Conservation (phyloP, 1,284 basidiomycete genomes). For the Cystobasidiaceae sp. region DNA sequence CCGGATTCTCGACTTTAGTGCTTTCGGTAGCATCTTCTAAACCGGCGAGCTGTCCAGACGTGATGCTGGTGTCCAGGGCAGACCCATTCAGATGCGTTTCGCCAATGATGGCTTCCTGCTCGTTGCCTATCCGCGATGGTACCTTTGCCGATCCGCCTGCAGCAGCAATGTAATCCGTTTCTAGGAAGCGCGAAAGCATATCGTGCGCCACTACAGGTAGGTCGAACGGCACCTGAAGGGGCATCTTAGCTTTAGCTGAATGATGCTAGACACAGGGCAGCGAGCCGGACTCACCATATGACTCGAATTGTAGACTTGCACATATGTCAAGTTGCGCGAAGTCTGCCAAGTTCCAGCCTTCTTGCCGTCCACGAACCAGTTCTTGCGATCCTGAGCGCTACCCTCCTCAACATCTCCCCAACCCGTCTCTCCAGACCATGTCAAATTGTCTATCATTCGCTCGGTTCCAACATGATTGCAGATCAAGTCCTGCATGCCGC, state of each 20-base stretch:
- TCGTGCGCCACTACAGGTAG: conserved; percentile 83
- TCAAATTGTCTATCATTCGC: conserved; percentile 71
- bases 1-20: conserved; percentile 59
- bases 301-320: conserved; percentile 74
- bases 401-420: conserved; percentile 1
- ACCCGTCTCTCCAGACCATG: conserved; percentile 70
- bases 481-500: conserved; percentile 91
- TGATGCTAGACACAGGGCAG: neutral
- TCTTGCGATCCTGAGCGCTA: conserved; percentile 50
- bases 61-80: conserved; percentile 37
- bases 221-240: conserved; percentile 70
- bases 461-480: conserved; percentile 93
- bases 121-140: conserved; percentile 69
- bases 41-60: neutral
- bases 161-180: conserved; percentile 73
- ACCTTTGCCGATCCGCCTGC: conserved; percentile 63
- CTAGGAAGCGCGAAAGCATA: conserved; percentile 96
- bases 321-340: conserved; percentile 87
- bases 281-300: conserved; percentile 60
- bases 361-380: conserved; percentile 71
- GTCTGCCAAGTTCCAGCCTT: conserved; percentile 85
- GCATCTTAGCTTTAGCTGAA: conserved; percentile 29
- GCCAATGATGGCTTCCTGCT: conserved; percentile 56
- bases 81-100: conserved; percentile 42
- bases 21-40: conserved; percentile 67